Base-by-base conservation (phyloP, 192 early-diverging fungal genomes). In the Backusella australiensis region DNA sequence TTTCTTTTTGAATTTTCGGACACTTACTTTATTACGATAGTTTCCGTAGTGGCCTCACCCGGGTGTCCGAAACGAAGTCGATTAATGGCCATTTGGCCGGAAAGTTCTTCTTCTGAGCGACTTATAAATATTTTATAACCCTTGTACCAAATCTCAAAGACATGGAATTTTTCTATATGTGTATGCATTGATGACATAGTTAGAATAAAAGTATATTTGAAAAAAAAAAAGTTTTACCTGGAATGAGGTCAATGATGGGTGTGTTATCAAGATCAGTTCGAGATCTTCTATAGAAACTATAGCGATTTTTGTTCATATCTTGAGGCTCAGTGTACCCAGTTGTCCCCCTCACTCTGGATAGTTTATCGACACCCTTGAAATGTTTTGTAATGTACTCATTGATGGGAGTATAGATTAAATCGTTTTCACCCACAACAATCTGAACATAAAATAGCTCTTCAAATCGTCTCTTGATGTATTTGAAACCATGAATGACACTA, bases 241-340 rank as follows among this genome's bases (percentile, higher is more conserved):
- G 78, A 49, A 46, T 41, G 32, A 79, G 69, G 38, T 49, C 41
- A 52, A 79, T 36, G 0, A 39, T 35, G 17, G 78, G 78, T 6
- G 36, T 39, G 1, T 69, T 69, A 26, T 69, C 36, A 9, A 38
- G 1, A 26, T 41, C 36, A 59, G 34, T 2, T 35, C 35, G 53
- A 23, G 72, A 56, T 29, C 44, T 44, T 63, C 53, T 53, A 56
- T 69, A 36, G 38, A 38, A 63, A 12, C 12, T 1, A 41, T 39
- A 66, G 21, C 53, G 35, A 42, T 26, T 56, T 26, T 74, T 56
- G 36, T n/a, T 69, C 11, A 23, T 39, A 29, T 69, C 68, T 39
- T 63, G 35, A 38, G 53, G 49, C 8, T 74, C 53, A 15, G 32
- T 36, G 14, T 74, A 52, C 3, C 36, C 72, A 26, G 72, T 36